phyloP scores from a whole-genome alignment of 768 basidiomycete species.

The Lactifluus rugatus region DNA sequence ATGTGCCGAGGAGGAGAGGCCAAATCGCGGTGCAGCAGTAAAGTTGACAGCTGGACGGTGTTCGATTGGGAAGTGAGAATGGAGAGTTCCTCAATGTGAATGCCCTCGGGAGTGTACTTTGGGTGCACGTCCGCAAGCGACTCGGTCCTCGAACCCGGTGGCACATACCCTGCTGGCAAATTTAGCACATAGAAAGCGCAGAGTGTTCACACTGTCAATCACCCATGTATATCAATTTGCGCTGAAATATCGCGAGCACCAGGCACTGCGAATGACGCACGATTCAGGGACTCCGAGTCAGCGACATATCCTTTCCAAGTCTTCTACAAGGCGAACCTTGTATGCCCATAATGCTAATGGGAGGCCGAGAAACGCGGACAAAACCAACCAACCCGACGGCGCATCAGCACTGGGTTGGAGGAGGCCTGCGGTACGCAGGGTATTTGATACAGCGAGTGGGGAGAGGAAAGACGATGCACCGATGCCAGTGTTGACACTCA shows the following conservation, averaged over 20 bases:
- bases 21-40: constrained; percentile 20
- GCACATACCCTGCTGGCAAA: constrained; percentile 29
- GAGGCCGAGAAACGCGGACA: constrained; percentile 16
- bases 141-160: constrained; percentile 33
- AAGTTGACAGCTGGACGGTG: constrained; percentile 21
- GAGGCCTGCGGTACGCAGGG: background rate
- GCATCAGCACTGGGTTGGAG: constrained; percentile 13
- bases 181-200: background rate
- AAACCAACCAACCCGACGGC: constrained; percentile 10
- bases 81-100: constrained; percentile 26
- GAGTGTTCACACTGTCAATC: background rate
- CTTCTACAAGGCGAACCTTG: constrained; percentile 10
- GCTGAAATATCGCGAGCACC: constrained; percentile 40
- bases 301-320: background rate
- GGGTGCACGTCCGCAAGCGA: constrained; percentile 21
- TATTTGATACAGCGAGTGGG: background rate
- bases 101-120: constrained; percentile 19
- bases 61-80: constrained; percentile 20
- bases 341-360: constrained; percentile 18
- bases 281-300: background rate
- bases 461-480: background rate
- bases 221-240: constrained; percentile 44
- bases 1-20: constrained; percentile 18
- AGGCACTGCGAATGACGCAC: constrained; percentile 28
- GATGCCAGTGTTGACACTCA: background rate